phyloP scores from a whole-genome alignment of 140 eudicot genomes.

The Ambrosia hybrid region DNA sequence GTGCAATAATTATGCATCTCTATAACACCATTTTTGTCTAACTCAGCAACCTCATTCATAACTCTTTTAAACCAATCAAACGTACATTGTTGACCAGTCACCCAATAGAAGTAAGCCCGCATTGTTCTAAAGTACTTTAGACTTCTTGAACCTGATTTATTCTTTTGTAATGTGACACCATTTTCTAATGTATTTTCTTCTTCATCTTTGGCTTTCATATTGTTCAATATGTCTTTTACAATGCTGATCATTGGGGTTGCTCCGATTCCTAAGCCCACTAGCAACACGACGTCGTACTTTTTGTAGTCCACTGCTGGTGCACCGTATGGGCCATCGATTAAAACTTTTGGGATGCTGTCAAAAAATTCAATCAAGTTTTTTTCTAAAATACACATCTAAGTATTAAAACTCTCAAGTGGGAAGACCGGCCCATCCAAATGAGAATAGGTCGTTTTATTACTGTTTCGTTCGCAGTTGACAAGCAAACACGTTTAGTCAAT shows the following conservation, averaged over 20 bases:
- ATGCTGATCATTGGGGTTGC: constrained; percentile 31
- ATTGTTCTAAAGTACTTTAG: constrained; percentile 17
- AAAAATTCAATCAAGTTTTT: not conserved
- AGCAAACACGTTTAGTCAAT: too few relatives aligned
- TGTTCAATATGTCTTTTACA: constrained; percentile 45
- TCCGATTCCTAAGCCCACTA: constrained; percentile 54
- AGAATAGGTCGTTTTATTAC: too few relatives aligned
- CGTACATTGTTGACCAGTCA: constrained; percentile 41
- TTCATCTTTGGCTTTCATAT: constrained; percentile 30
- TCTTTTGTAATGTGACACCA: constrained; percentile 10
- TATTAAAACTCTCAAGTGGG: too few relatives aligned
- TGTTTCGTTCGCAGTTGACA: too few relatives aligned
- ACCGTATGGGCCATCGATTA: constrained; percentile 54
- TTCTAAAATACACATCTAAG: not conserved
- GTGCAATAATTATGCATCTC: constrained; percentile 58
- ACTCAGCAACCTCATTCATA: constrained; percentile 46
- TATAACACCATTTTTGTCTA: constrained; percentile 36
- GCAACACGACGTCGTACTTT: constrained; percentile 47
- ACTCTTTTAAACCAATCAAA: constrained; percentile 53
- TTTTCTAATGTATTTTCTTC: constrained; percentile 17
- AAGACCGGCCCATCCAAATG: too few relatives aligned
- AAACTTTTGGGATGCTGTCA: constrained; percentile 45
- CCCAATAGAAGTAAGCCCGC: constrained; percentile 59
- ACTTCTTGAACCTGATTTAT: constrained; percentile 2
- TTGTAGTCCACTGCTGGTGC: constrained; percentile 60